Evolutionary conservation across 345 rosid genomes (phyloP).

Genomic region (Geranium rotundifolium): DNA sequence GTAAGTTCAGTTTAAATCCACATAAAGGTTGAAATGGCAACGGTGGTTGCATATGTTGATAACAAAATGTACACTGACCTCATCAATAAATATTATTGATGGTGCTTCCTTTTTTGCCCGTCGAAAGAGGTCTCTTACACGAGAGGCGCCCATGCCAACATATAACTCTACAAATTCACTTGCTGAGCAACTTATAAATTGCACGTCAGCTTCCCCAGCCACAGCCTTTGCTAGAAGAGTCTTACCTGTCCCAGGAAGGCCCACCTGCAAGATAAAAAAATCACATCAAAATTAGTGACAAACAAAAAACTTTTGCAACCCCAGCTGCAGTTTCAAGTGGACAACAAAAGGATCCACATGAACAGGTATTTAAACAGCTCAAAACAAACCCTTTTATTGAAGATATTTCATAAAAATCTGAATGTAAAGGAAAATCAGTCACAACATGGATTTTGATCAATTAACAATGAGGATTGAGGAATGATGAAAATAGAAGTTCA

Average conservation of each 20-base stretch:
- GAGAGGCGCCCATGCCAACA: constrained; percentile 99
- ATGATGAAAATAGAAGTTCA: background rate
- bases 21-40: background rate
- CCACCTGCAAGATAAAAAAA: constrained; percentile 45
- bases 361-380: background rate
- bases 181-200: constrained; percentile 91
- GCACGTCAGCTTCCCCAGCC: constrained; percentile 96
- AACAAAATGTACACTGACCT: constrained; percentile 29
- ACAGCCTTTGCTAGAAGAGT: constrained; percentile 93
- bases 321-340: background rate
- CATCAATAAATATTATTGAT: constrained; percentile 87
- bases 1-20: constrained; percentile 5
- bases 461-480: background rate
- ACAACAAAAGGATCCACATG: background rate
- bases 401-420: too few species aligned
- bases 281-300: constrained; percentile 5
- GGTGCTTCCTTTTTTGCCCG: constrained; percentile 98
- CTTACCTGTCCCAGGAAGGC: constrained; percentile 98
- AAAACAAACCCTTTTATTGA: background rate
- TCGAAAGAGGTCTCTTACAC: constrained; percentile 91
- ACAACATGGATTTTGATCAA: too few species aligned
- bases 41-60: background rate
- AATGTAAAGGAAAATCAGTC: background rate
- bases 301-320: constrained; percentile 3
- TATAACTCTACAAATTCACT: constrained; percentile 93